Evolutionary conservation across 768 basidiomycete species (phyloP), one percentile per base, ranked within the genome.

Genomic region (Coprinellus aureogranulatus): DNA sequence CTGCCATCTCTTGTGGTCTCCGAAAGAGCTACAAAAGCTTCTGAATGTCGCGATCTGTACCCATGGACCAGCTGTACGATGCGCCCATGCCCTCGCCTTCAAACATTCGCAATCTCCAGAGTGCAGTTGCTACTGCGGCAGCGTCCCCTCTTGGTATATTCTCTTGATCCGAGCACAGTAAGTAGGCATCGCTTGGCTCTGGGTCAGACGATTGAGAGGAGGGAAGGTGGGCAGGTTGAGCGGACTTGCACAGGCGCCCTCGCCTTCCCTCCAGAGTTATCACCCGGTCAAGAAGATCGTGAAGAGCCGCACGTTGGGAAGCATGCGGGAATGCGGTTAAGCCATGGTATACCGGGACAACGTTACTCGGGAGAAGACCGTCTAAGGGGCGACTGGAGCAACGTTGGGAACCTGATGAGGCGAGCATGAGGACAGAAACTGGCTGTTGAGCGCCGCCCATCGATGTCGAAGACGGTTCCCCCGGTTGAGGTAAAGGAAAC

Each of bases 31-130:
- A 58, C 30, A 58, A 31, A 14, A 58, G 22, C 12, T 42, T 58
- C 22, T 46, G 30, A 9, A 53, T 47, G 23, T 53, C 51, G 34
- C 31, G 51, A 58, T 58, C 52, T 18, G 57, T 58, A 20, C 57
- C 57, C n/a, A 53, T 26, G 11, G 57, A 58, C 57, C 57, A 58
- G 18, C 63, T 66, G 9, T 68, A 58, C 39, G 78, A 76, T 31
- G 26, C 59, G 50, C 44, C 40, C 18, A 37, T 25, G 81, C 81
- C 85, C 0, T 71, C 74, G 2, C 85, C 82, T 64, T 90, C 87
- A 78, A 86, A 94, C 82, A 92, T 85, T 58, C 86, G 77, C 42
- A 92, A 58, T 59, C 92, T 82, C 91, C 91, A 93, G 18, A 93
- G 66, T 1, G 92, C 89, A 42, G 87, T 80, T 0, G 86, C 87